These are phyloP conservation scores for Rhytidiadelphus loreus DNA, from an alignment of 225 moss, liverwort and hornwort species.

Conservation along the genomic window DNA sequence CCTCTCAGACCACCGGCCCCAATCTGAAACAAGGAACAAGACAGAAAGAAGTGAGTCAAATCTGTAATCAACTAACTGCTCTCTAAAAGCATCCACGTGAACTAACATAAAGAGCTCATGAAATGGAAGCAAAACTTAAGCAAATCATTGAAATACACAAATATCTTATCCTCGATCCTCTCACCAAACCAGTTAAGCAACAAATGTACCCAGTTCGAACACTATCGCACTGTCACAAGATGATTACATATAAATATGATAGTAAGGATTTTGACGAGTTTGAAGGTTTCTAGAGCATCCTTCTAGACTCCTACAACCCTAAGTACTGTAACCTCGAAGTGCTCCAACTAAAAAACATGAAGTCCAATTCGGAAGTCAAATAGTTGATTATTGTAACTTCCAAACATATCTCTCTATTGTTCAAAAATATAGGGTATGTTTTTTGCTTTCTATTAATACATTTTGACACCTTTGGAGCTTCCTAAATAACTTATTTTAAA, in stretches of 20 bases:
- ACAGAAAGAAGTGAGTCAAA: neutral
- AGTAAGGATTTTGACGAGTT: neutral
- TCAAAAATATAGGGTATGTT: neutral
- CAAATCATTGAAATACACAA: neutral
- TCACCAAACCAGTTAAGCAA: neutral
- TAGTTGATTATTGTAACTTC: neutral
- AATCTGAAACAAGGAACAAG: constrained; percentile 27
- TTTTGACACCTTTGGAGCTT: neutral
- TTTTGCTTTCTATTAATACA: neutral
- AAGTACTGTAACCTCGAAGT: neutral
- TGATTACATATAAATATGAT: neutral
- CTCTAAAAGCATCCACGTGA: neutral
- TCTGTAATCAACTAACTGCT: neutral
- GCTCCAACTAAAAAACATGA: neutral
- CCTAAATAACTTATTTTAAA: neutral
- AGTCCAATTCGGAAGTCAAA: neutral
- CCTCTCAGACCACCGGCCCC: constrained; percentile 14
- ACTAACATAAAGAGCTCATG: neutral
- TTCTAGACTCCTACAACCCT: neutral
- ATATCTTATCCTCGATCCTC: neutral
- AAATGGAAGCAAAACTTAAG: neutral
- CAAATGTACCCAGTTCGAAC: neutral
- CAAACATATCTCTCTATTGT: neutral
- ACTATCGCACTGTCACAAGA: neutral
- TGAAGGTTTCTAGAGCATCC: neutral